Evolutionary conservation across 257 asterid genomes (phyloP).

Genomic region (Henckelia pumila): DNA sequence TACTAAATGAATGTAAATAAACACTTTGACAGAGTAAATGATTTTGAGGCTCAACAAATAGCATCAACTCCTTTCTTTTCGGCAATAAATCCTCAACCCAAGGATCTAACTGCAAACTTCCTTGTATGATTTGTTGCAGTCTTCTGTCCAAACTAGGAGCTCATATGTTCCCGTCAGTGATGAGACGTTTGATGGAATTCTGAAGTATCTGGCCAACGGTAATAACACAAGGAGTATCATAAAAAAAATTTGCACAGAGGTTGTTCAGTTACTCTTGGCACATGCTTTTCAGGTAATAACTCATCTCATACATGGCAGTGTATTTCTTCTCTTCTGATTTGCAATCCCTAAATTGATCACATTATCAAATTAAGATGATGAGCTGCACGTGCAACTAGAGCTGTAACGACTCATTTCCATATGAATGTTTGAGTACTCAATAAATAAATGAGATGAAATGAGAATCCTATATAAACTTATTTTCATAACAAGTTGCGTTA

Average conservation of each 20-base stretch:
- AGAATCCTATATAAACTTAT: neutral
- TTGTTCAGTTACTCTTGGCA: conserved; percentile 73
- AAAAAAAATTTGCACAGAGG: conserved; percentile 58
- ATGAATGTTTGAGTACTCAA: neutral
- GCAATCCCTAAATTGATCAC: conserved; percentile 3
- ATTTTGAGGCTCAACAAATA: neutral
- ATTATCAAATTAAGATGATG: neutral
- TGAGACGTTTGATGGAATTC: conserved; percentile 54
- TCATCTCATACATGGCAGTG: conserved; percentile 9
- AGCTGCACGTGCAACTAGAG: neutral
- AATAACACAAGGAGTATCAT: conserved; percentile 53
- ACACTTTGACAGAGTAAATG: neutral
- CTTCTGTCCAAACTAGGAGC: conserved; percentile 68
- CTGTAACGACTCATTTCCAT: neutral
- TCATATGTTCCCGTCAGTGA: conserved; percentile 36
- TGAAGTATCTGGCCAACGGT: conserved; percentile 62
- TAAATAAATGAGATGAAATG: neutral
- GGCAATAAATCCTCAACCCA: neutral
- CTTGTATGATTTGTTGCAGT: conserved; percentile 38
- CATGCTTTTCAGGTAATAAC: conserved; percentile 70
- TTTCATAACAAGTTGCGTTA: neutral
- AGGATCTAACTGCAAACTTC: conserved; percentile 7
- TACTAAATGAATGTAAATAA: no score
- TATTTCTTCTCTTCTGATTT: conserved; percentile 11
- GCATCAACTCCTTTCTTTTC: neutral